Percentiles rank a stretch among this genome's conserved stretches.
Evolutionary conservation across 179 eudicot species (phyloP).

Genomic region (Kewa caespitosa): DNA sequence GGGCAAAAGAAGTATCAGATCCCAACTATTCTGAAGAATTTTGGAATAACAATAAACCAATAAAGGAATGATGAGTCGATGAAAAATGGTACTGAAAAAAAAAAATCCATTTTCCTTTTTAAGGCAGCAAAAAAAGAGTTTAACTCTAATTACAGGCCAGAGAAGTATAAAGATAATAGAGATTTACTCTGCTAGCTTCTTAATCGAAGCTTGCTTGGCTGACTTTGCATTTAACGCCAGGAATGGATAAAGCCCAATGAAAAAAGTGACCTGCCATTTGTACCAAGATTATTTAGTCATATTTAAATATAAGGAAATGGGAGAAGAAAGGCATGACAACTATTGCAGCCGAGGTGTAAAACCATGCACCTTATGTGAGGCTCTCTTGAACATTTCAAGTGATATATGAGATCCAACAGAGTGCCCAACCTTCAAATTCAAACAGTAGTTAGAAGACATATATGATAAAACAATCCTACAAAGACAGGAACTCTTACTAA

Average conservation of each 20-base stretch:
- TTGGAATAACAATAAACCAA: neutral
- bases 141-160: neutral
- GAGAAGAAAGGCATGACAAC: neutral
- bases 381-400: constrained; percentile 57
- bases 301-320: neutral
- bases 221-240: constrained; percentile 63
- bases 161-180: constrained; percentile 18
- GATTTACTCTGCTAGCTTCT: constrained; percentile 62
- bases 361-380: constrained; percentile 52
- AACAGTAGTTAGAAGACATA: constrained; percentile 13
- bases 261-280: constrained; percentile 56
- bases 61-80: neutral
- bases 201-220: constrained; percentile 48
- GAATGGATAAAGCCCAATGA: constrained; percentile 76
- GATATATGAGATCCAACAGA: constrained; percentile 86
- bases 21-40: neutral
- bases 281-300: constrained; percentile 1
- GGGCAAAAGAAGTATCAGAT: neutral
- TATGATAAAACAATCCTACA: neutral
- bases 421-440: constrained; percentile 69
- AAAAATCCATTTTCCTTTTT: neutral
- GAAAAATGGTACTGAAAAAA: no score
- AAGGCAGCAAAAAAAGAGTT: neutral
- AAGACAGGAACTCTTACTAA: neutral
- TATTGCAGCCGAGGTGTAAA: constrained; percentile 5